Evolutionary conservation across 306 rosid genomes (phyloP), one percentile per base, ranked within the genome.

Genomic region (Rubus parviflorus): DNA sequence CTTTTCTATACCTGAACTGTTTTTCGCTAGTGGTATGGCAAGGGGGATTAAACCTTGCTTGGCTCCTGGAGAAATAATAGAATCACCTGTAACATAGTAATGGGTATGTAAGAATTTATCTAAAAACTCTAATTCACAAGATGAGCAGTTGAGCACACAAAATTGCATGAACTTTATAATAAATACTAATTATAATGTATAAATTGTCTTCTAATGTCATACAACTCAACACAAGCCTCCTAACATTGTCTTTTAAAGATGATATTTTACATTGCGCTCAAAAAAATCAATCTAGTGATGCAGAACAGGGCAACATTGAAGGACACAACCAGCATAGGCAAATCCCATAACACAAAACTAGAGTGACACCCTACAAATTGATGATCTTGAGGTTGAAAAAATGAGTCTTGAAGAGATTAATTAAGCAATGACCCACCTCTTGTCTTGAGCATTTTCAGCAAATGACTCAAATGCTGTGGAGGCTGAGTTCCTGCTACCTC

Each of bases 41-140:
- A 95, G 90, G 60, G 97, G 97, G 60, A 95, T 83, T 53, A 88
- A 73, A 64, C 97, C 97, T 82, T 88, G 89, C 83, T 83, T 94
- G 30, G 92, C 90, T 77, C 97, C 95, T 0, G 98, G 98, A 51
- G 96, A 86, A 77, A 94, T 47, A 40, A 94, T 85, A 74, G 97
- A 84, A 70, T 87, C 95, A 84, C 98, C 98, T 94, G 85, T 86
- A 72, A 75, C 61, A 68, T 45, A 80, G 23, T 69, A 79, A 77
- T 78, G 48, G n/a, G n/a, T 22, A 60, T 64, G 66, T 49, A 51
- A 41, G 11, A 78, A 56, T 37, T 38, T n/a, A n/a, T 4, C 3
- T 6, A 52, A 22, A 51, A 5, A 8, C 52, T 42, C 1, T 17
- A 1, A 35, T 19, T 10, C 9, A 49, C 67, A 10, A 65, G 52